Percentiles rank a stretch among this genome's conserved stretches.
These are phyloP conservation scores for Pleurotus cornucopiae DNA, from an alignment of 768 basidiomycete genomes.

Conservation along the genomic window DNA sequence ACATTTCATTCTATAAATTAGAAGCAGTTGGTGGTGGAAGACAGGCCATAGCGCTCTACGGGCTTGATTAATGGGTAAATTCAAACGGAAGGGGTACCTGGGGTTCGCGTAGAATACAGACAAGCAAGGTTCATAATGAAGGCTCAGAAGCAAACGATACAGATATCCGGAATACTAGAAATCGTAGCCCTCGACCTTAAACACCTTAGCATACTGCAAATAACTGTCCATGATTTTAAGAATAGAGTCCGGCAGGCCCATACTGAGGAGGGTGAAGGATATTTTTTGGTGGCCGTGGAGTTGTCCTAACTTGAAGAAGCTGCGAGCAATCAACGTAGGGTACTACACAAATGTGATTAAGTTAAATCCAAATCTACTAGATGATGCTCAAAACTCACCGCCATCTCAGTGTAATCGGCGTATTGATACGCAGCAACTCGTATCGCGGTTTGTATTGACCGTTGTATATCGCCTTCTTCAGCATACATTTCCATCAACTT, in stretches of 20 bases:
- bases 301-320: constrained; percentile 91
- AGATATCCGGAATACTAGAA: constrained; percentile 40
- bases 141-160: too few species aligned
- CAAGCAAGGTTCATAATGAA: too few species aligned
- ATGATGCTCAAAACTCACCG: constrained; percentile 45
- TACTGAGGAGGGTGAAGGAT: constrained; percentile 86
- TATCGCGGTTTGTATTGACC: constrained; percentile 88
- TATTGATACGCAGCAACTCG: constrained; percentile 90
- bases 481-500: constrained; percentile 95
- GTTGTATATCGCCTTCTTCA: constrained; percentile 92
- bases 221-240: constrained; percentile 93
- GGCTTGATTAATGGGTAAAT: too few species aligned
- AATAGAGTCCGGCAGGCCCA: constrained; percentile 88
- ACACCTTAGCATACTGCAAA: constrained; percentile 80
- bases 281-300: constrained; percentile 94
- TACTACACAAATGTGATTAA: constrained; percentile 45
- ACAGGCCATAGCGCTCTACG: too few species aligned
- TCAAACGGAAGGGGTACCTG: too few species aligned
- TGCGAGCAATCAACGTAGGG: constrained; percentile 85
- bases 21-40: too few species aligned
- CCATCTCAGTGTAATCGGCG: constrained; percentile 86
- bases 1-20: too few species aligned
- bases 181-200: constrained; percentile 85
- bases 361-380: constrained; percentile 1
- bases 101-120: too few species aligned